phyloP scores from a whole-genome alignment of 768 basidiomycete genomes.

The Lactarius psammicola region DNA sequence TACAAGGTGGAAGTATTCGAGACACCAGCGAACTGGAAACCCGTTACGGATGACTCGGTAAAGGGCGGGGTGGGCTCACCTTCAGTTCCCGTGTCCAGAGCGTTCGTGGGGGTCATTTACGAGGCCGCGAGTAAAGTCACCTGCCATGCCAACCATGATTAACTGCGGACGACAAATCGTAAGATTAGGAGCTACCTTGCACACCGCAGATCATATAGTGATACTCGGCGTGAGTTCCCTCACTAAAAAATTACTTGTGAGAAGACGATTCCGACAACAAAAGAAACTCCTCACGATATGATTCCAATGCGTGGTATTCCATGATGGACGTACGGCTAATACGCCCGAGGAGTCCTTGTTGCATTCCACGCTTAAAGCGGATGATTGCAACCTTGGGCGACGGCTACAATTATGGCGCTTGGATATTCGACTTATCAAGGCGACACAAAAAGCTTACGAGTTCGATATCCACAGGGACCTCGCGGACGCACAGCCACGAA shows the following conservation, averaged over 20 bases:
- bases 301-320: constrained; percentile 49
- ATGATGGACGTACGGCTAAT: constrained; percentile 41
- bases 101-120: constrained; percentile 42
- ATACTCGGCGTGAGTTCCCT: constrained; percentile 42
- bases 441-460: constrained; percentile 36
- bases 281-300: constrained; percentile 34
- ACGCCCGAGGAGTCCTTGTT: constrained; percentile 45
- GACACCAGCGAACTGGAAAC: constrained; percentile 41
- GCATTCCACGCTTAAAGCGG: constrained; percentile 45
- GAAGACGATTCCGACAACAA: not conserved
- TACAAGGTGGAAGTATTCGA: constrained; percentile 45
- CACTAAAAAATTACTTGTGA: constrained; percentile 32
- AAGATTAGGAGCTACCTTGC: constrained; percentile 33
- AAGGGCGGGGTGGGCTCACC: constrained; percentile 29
- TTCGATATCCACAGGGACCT: constrained; percentile 43
- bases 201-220: constrained; percentile 48
- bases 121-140: constrained; percentile 44
- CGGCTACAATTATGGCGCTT: constrained; percentile 33
- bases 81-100: constrained; percentile 48
- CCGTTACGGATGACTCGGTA: not conserved
- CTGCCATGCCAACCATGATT: constrained; percentile 3
- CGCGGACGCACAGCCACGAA: constrained; percentile 43
- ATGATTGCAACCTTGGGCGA: constrained; percentile 45
- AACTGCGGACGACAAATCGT: not conserved
- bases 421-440: not conserved